A percentile compares a stretch with the other conserved stretches of the same genome.
Evolutionary conservation across 352 stramenopile genomes (phyloP).

Genomic region (Globisporangium canariense): DNA sequence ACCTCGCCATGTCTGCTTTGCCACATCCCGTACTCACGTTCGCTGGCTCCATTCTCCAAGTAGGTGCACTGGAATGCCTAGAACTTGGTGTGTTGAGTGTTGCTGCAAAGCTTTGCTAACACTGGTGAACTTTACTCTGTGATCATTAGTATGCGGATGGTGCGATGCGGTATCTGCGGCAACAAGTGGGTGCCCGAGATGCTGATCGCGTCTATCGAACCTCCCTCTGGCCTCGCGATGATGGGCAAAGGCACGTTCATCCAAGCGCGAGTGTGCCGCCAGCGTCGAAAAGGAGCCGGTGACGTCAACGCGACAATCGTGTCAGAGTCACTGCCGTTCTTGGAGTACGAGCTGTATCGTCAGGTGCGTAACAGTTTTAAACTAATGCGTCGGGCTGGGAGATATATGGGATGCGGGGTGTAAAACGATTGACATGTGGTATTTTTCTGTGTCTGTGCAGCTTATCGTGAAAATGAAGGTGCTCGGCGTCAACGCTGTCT

Average conservation of each 20-base stretch:
- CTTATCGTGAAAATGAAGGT: slow-evolving; percentile 90
- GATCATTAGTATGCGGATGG: slow-evolving; percentile 90
- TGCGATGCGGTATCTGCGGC: slow-evolving; percentile 94
- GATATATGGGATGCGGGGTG: not conserved
- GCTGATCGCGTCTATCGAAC: slow-evolving; percentile 89
- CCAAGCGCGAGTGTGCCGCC: slow-evolving; percentile 94
- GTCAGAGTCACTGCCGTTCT: slow-evolving; percentile 95
- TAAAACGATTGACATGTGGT: too few relatives aligned
- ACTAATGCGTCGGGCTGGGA: not conserved
- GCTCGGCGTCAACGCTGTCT: slow-evolving; percentile 95
- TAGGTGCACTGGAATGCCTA: slow-evolving; percentile 18
- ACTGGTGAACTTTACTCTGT: not conserved
- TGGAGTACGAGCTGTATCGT: slow-evolving; percentile 97
- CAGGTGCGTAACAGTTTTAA: slow-evolving; percentile 61
- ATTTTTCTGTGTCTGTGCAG: slow-evolving; percentile 23
- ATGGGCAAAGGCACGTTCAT: slow-evolving; percentile 93
- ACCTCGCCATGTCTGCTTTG: slow-evolving; percentile 91
- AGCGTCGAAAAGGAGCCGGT: slow-evolving; percentile 87
- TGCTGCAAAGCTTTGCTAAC: not conserved
- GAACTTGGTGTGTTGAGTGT: not conserved
- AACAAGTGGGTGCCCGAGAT: slow-evolving; percentile 98
- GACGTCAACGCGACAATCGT: slow-evolving; percentile 96
- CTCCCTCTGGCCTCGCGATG: slow-evolving; percentile 74
- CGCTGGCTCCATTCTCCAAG: slow-evolving; percentile 95
- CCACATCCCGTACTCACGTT: slow-evolving; percentile 96